A percentile compares a stretch with the other conserved stretches of the same genome.
These are phyloP conservation scores for Wickerhamomyces pijperi DNA, from an alignment of 805 yeast genomes.

Conservation along the genomic window DNA sequence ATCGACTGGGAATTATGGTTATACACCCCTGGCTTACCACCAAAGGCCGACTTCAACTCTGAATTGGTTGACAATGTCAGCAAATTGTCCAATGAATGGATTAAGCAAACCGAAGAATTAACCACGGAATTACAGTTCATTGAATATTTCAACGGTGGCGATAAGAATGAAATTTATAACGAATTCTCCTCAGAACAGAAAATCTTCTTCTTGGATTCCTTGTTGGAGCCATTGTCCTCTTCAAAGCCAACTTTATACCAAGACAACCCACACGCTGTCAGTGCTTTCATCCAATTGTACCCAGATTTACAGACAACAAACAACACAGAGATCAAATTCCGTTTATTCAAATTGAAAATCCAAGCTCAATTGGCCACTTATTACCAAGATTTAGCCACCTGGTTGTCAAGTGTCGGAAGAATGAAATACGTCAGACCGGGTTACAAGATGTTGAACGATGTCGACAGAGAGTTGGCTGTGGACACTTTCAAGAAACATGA, in stretches of 20 bases:
- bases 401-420: conserved; percentile 89
- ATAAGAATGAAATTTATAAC: conserved; percentile 22
- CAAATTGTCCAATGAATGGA: conserved; percentile 57
- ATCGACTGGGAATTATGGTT: conserved; percentile 87
- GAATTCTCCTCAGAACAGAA: conserved; percentile 64
- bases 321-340: conserved; percentile 74
- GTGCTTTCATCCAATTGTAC: conserved; percentile 27
- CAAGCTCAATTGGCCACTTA: conserved; percentile 34
- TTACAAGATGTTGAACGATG: conserved; percentile 50
- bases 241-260: conserved; percentile 27
- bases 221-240: conserved; percentile 38
- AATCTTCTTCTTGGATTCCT: conserved; percentile 66
- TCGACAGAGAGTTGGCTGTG: conserved; percentile 56
- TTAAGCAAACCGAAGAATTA: conserved; percentile 8
- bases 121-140: conserved; percentile 8
- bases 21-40: conserved; percentile 78
- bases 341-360: conserved; percentile 65
- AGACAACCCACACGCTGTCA: conserved; percentile 22
- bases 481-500: conserved; percentile 51
- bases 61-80: conserved; percentile 66
- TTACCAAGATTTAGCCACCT: conserved; percentile 51
- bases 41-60: conserved; percentile 74
- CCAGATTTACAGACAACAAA: conserved; percentile 31
- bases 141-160: conserved; percentile 10
- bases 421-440: conserved; percentile 93